Evolutionary conservation across 257 asterid genomes (phyloP), one percentile per base, ranked within the genome.

Genomic region (Solanum sitiens): DNA sequence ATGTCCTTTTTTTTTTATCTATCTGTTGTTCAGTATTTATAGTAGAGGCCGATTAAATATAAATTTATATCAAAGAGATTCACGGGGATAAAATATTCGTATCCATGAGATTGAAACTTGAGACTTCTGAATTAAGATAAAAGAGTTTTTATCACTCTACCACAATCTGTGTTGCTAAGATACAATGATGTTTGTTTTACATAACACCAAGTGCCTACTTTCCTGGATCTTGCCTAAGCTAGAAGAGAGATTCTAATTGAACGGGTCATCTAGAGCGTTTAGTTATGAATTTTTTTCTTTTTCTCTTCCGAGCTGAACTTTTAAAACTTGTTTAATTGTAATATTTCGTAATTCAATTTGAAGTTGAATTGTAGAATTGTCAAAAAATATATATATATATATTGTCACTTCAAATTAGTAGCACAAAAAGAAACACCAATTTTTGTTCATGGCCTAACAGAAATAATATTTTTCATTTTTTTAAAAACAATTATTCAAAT

Each of bases 31-130:
- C 4, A 1, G 11, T 56, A 56, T 56, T 7, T 10, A 56, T 56
- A 56, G 18, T 56, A 4, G 0, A 1, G 11, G 0, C 8, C 2
- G 4, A 56, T 0, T 56, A 56, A 56, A 56, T 56, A 56, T 1
- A 56, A 0, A 56, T 18, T 56, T 0, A 1, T 0, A 10, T 1
- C 0, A 0, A 0, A 18, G 20, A 18, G 1, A 18, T 4, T 0
- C 2, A 56, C n/a, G 4, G 0, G 10, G 1, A 56, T 37, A 37
- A 37, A 37, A 37, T 1, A 6, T 15, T 0, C 1, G 4, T 16
- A 53, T 1, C 0, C 10, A 42, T 1, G 4, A 10, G 0, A 42
- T 0, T 42, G 0, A 0, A 15, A 7, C 3, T 3, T 7, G 10
- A 14, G 8, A 18, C 11, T 53, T 53, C 1, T 18, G 4, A 53